Percentiles rank a stretch among this genome's conserved stretches.
Evolutionary conservation across 176 grass and related monocot genomes (phyloP).

Genomic region (Phoenix roebelenii): DNA sequence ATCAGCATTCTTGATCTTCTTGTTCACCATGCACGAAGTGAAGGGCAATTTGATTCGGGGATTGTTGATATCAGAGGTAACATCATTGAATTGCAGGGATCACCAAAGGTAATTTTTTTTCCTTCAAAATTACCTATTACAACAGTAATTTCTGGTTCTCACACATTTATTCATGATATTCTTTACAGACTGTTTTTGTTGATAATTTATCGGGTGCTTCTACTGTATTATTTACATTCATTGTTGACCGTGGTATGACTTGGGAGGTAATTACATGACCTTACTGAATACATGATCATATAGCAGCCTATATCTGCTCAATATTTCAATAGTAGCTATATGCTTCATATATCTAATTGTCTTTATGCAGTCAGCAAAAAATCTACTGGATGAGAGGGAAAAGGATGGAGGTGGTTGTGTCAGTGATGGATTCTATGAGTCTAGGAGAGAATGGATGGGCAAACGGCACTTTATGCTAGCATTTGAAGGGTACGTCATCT

Average conservation of each 20-base stretch:
- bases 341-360: background rate
- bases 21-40: conserved; percentile 73
- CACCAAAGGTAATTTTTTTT: conserved; percentile 47
- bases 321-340: no score
- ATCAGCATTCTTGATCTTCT: conserved; percentile 68
- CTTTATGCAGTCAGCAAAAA: conserved; percentile 43
- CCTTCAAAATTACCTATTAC: no score
- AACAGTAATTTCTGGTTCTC: conserved; percentile 3
- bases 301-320: no score
- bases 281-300: background rate
- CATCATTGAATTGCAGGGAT: conserved; percentile 71
- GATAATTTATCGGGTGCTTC: conserved; percentile 81
- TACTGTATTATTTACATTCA: conserved; percentile 81
- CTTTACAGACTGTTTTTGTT: conserved; percentile 74
- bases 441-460: conserved; percentile 98
- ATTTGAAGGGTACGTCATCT: conserved; percentile 61
- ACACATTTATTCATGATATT: conserved; percentile 8
- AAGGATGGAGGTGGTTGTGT: conserved; percentile 39
- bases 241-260: conserved; percentile 70
- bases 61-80: conserved; percentile 98
- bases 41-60: conserved; percentile 96
- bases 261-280: conserved; percentile 63
- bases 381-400: conserved; percentile 57
- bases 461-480: conserved; percentile 77
- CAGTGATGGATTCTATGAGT: conserved; percentile 91